These are phyloP conservation scores for Neurospora crassa DNA, from an alignment of 2,329 filamentous ascomycete genomes.

Conservation along the genomic window DNA sequence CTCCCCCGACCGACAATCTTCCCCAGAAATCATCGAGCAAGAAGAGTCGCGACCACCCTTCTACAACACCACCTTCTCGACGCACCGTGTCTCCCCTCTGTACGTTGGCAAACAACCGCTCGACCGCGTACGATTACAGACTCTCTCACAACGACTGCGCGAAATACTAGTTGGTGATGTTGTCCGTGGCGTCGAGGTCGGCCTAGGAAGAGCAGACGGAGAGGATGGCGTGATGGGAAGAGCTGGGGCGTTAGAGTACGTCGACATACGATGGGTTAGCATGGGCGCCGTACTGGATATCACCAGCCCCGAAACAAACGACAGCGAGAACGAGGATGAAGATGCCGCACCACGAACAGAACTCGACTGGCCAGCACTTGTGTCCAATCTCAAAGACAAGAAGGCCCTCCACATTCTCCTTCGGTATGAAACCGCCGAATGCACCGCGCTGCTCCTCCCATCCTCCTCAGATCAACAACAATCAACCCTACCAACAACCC, in stretches of 20 bases:
- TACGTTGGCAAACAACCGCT: constrained; percentile 34
- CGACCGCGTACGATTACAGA: constrained; percentile 27
- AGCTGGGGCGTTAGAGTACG: constrained; percentile 34
- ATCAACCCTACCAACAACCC: neutral
- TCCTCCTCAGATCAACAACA: neutral
- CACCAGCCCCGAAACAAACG: neutral
- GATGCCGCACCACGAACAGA: constrained; percentile 1
- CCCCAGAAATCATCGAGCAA: neutral
- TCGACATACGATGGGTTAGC: constrained; percentile 38
- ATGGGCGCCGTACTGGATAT: constrained; percentile 17
- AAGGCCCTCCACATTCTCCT: constrained; percentile 36
- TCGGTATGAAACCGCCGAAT: constrained; percentile 42
- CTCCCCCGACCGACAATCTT: neutral
- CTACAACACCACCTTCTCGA: constrained; percentile 50
- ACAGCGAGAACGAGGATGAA: constrained; percentile 2
- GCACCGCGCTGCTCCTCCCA: constrained; percentile 30
- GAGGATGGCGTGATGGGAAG: constrained; percentile 30
- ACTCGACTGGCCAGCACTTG: constrained; percentile 7
- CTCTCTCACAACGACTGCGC: constrained; percentile 38
- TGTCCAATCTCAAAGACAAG: constrained; percentile 12
- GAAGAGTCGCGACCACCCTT: constrained; percentile 27
- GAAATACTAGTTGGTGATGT: constrained; percentile 49
- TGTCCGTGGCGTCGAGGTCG: constrained; percentile 48
- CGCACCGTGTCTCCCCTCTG: constrained; percentile 45
- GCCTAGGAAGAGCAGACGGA: constrained; percentile 24